Base-by-base conservation (phyloP, 805 yeast genomes). In the Jamesozyma gamospora region DNA sequence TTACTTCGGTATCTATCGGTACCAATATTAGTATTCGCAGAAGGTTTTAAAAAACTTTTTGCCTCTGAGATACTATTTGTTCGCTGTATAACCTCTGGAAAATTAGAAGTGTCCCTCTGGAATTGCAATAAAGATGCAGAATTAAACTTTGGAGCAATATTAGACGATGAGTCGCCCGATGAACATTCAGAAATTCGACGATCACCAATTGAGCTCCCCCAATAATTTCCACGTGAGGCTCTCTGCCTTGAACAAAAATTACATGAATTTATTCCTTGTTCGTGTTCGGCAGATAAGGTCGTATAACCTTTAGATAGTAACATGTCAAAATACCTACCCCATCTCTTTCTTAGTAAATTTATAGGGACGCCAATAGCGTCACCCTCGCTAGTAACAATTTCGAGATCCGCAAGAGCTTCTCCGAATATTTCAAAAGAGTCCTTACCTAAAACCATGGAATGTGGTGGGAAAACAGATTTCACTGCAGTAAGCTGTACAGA, bases 401-500 rank as follows among this genome's bases (percentile, higher is more conserved):
- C 87, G 51, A 83, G 77, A 58, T 83, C 94, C 0, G 87, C 69
- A 6, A 82, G 58, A 12, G 78, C 64, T 28, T 69, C 70, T 0
- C 82, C 81, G 54, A 69, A 78, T 33, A 82, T 64, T 48, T 79
- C 84, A 49, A 79, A 71, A 0, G 86, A 83, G 51, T 75, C 79
- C 51, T 84, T 71, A 4, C 92, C 92, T 32, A 83, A 60, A 0
- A 88, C 81, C 44, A 82, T 78, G 0, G 92, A 87, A 40, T 80
- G 76, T 1, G 84, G 75, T 2, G 90, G 86, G 49, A 82, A 79
- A 0, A 79, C 79, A 4, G 51, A 43, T 33, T 77, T 62, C 24
- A 79, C 74, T 2, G 81, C 74, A 13, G 81, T 73, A 46, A 78
- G 70, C 42, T 76, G 78, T 4, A 75, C 65, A 19, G 77, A 74